Base-by-base conservation (phyloP, 495 filamentous ascomycete genomes). In the Penicillium simplicissimum region DNA sequence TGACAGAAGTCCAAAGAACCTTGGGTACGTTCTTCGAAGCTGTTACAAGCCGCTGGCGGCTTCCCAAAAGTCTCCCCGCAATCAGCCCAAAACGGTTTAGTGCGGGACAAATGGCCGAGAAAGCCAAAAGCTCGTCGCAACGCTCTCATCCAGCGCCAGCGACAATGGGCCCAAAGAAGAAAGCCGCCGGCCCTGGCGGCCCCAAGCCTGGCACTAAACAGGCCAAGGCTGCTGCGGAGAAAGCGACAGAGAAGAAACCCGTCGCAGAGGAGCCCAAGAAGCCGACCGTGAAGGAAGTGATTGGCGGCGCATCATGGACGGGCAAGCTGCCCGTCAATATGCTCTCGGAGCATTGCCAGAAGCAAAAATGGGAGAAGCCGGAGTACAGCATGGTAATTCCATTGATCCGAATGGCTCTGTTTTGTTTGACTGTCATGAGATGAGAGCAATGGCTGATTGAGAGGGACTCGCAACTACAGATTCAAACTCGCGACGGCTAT, bases 241-340 rank as follows among this genome's bases (percentile, higher is more conserved):
- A 72, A 60, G 67, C 71, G 49, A 66, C 72, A 51, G 72, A 76
- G 55, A 75, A 75, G 67, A 71, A 63, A 61, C 71, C 68, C 25
- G 60, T 73, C 3, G 74, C 78, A 49, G 86, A 88, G 28, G 80
- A 78, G 61, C 86, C 86, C 21, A 92, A 92, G 61, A 90, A 89
- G 66, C 90, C 92, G 38, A 87, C 90, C 34, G 88, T 91, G 56
- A 90, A 92, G 75, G 87, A 91, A 64, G 77, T 98, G 58, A 96
- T 98, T 73, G 96, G 92, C 52, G 95, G 95, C 52, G 85, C 91
- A 65, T 97, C 92, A 70, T 98, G 96, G 96, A 98, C 95, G 0
- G 95, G 95, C 37, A 98, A 98, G 72, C 76, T 98, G 38, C 95
- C 95, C 4, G 90, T 96, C 55, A 95, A 93, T 70, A 81, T 98